Base-by-base conservation (phyloP, 495 filamentous ascomycete genomes). In the Trichoderma erinaceum region DNA sequence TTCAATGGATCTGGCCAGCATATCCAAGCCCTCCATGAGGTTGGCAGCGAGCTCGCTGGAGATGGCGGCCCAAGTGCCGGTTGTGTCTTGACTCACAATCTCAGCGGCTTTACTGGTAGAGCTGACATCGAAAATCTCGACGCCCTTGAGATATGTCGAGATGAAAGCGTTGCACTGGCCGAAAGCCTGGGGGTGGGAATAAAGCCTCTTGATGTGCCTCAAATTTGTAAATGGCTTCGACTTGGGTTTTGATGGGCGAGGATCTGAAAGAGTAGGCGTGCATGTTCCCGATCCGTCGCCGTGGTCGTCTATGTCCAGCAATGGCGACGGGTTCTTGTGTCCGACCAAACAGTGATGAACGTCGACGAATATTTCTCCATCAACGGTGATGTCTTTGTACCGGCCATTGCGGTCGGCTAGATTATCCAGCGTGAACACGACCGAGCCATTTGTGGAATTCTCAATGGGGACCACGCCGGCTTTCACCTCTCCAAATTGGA, bases 401-500 rank as follows among this genome's bases (percentile, higher is more conserved):
- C 73, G 71, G 67, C 74, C 71, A 32, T 79, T 75, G 43, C 89
- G 83, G 77, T 96, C 92, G 69, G 91, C 91, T 66, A 99, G 84
- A 66, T 93, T 86, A 76, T 97, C 93, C 10, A 99, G 85, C 0
- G 93, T 97, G 74, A 88, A 86, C 29, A 94, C 86, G 50, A 99
- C 96, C 56, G 88, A 87, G 69, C 95, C 95, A 78, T 97, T 96
- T 71, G 92, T 92, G 12, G 89, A 93, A 78, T 99, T 99, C 77
- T 99, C 95, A 79, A 96, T 93, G 38, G 95, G 95, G 18, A 97
- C 91, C 4, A 99, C 90, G 69, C 92, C 94, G 72, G 86, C 89
- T 68, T 82, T 76, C 0, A 84, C 83, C 27, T 75, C 68, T 68
- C 84, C 77, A 16, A 83, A 80, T 76, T 97, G 92, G 23, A 97